Evolutionary conservation across 2,329 filamentous ascomycete genomes (phyloP).

Genomic region (Fusarium ramigenum): DNA sequence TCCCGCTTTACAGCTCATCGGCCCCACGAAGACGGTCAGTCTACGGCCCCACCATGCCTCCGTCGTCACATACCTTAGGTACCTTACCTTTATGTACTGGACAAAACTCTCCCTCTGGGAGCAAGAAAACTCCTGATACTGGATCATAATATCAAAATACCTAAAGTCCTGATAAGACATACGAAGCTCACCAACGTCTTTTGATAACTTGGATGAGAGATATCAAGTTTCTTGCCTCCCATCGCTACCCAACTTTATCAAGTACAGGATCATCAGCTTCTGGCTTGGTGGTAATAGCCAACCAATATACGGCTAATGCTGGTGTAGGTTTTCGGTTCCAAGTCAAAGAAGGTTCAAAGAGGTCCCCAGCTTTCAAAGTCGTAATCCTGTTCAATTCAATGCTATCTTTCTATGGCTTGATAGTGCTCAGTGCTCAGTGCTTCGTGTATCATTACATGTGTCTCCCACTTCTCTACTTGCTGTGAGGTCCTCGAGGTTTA

Average conservation of each 20-base stretch:
- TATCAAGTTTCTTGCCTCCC: neutral
- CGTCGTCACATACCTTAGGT: neutral
- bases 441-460: neutral
- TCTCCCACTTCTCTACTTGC: neutral
- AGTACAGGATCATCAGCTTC: neutral
- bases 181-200: neutral
- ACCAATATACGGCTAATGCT: neutral
- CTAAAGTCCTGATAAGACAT: neutral
- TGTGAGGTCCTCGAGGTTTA: constrained; percentile 7
- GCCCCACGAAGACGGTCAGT: constrained; percentile 1
- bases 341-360: neutral
- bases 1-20: constrained; percentile 8
- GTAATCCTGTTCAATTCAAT: neutral
- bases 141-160: neutral
- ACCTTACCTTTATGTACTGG: neutral
- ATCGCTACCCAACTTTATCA: neutral
- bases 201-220: neutral
- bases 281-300: neutral
- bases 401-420: neutral
- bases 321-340: neutral
- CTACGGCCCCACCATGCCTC: constrained; percentile 12
- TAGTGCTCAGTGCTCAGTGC: constrained; percentile 1
- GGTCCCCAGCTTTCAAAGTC: neutral
- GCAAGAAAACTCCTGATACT: neutral
- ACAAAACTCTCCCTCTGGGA: neutral